These are phyloP conservation scores for Arthrobotrys iridis DNA, from an alignment of 2,329 filamentous ascomycete genomes.

Conservation along the genomic window DNA sequence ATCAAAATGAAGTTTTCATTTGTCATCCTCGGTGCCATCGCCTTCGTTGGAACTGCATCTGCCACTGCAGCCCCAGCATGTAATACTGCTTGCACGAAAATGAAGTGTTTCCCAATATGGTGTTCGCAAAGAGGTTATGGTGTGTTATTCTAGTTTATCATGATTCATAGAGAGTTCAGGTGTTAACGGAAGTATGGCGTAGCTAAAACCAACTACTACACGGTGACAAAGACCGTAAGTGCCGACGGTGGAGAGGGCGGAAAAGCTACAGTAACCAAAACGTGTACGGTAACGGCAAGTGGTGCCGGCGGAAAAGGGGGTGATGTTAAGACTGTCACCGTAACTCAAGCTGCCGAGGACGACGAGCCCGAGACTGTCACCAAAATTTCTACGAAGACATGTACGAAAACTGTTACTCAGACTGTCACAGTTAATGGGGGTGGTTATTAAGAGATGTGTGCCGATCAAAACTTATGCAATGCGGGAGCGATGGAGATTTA, in stretches of 20 bases:
- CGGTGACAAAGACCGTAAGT: neutral
- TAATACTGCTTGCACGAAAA: conserved; percentile 24
- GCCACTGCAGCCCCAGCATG: conserved; percentile 7
- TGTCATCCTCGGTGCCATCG: conserved; percentile 5
- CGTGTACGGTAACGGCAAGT: neutral
- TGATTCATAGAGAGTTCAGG: neutral
- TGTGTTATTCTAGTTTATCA: neutral
- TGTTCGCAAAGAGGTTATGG: conserved; percentile 16
- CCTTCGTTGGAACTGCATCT: conserved; percentile 6
- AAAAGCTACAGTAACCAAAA: conserved; percentile 9
- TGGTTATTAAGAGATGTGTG: neutral
- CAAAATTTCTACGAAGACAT: conserved; percentile 2
- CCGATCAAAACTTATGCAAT: neutral
- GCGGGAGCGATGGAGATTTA: neutral
- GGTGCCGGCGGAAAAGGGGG: neutral
- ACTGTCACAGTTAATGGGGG: conserved; percentile 6
- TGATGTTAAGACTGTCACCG: conserved; percentile 7
- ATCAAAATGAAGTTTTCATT: conserved; percentile 39
- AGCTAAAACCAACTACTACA: neutral
- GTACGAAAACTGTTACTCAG: conserved; percentile 7
- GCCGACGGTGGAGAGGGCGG: neutral
- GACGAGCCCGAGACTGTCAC: conserved; percentile 5
- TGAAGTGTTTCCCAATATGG: conserved; percentile 29
- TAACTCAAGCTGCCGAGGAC: neutral
- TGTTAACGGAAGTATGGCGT: neutral